Conservation (phyloP, 495 filamentous ascomycete species). For the Penicillium longicatenatum region DNA sequence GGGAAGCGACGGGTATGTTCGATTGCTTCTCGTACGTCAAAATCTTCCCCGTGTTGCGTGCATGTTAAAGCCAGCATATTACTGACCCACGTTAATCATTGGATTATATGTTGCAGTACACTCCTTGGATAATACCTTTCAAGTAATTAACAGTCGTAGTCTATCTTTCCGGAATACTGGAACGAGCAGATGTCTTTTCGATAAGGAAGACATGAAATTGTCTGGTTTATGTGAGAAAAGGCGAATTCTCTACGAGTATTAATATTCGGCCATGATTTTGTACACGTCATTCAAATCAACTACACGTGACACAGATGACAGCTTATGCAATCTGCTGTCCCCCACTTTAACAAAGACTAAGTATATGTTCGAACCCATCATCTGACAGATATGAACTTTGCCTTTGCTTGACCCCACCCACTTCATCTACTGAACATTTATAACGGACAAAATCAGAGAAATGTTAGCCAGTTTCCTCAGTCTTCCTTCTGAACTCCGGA, state of each 20-base stretch:
- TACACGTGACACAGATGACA: neutral
- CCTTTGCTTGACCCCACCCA: neutral
- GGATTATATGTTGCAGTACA: neutral
- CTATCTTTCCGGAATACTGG: neutral
- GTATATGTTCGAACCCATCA: neutral
- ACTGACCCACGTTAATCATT: neutral
- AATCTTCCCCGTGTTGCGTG: neutral
- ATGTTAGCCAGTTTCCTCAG: constrained; percentile 10
- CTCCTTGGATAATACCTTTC: neutral
- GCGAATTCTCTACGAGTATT: neutral
- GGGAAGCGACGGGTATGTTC: neutral
- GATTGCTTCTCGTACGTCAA: neutral
- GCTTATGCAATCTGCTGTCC: neutral
- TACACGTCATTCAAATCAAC: neutral
- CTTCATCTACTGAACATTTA: constrained; percentile 4
- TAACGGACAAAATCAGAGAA: neutral
- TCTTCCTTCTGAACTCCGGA: constrained; percentile 17
- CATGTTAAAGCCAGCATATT: neutral
- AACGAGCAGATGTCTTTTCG: neutral
- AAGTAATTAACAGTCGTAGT: neutral
- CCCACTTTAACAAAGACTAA: neutral
- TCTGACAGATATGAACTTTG: constrained; percentile 8
- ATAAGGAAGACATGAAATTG: neutral
- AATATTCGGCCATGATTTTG: neutral
- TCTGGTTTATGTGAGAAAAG: neutral